Base-by-base conservation (phyloP, 2,329 filamentous ascomycete genomes). In the Aureobasidium sp. region DNA sequence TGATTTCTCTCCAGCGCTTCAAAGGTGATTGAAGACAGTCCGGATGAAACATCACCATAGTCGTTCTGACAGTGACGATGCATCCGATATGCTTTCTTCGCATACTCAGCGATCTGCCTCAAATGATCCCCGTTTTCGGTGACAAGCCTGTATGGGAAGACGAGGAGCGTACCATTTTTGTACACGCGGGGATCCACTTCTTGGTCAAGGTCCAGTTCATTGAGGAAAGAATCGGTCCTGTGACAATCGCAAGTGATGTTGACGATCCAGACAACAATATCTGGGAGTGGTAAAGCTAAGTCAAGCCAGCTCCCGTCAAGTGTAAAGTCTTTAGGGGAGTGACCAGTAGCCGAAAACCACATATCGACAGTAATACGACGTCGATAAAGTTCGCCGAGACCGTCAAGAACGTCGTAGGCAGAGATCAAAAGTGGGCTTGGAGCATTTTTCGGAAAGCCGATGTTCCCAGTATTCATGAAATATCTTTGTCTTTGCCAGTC, bases 261-360 rank as follows among this genome's bases (percentile, higher is more conserved):
- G 9, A 57, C n/a, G 6, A 27, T 16, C 39, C 53, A 57, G 6
- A 34, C 13, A 16, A 45, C 39, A n/a, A 27, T 57, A 5, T 45
- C 39, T 11, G 39, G 53, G 29, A 57, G 2, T 4, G 53, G 39
- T 27, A 57, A 30, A 1, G 39, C 34, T 11, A 57, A 7, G 8
- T 44, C n/a, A 6, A 57, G 53, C 53, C 53, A 57, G 21, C 53
- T 57, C 16, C 53, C 53, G 11, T 57, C 36, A 9, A 57, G 53
- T 27, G n/a, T 27, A 29, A 57, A 57, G 21, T 57, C 53, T 6
- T 25, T 30, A 25, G 53, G 53, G 2, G 16, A 25, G 6, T 57
- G 53, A 10, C 41, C n/a, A 29, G 39, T n/a, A 34, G 39, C 16
- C 39, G 53, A 57, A 41, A 57, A 57, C n/a, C 39, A 29, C 30